phyloP scores from a whole-genome alignment of 257 asterid species.

The Voacanga thouarsii region DNA sequence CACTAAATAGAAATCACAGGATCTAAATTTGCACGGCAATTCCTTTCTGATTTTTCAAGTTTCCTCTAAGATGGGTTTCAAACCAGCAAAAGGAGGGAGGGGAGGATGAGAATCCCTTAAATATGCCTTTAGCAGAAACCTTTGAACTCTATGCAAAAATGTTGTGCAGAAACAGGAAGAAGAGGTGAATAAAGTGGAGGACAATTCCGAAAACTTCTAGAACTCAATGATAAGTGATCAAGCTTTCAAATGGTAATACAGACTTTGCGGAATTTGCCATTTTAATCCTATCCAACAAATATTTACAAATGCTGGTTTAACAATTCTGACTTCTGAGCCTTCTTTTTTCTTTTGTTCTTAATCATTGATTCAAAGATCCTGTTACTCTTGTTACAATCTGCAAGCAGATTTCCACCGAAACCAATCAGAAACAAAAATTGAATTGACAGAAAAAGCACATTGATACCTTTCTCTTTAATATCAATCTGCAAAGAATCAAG shows the following conservation, averaged over 20 bases:
- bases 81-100: neutral
- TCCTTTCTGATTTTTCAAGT: neutral
- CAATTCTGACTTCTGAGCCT: neutral
- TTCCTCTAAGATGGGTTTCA: neutral
- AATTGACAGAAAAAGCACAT: conserved; percentile 8
- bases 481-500: conserved; percentile 90
- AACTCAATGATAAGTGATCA: neutral
- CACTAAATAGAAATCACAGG: neutral
- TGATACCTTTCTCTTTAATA: conserved; percentile 81
- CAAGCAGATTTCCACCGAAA: neutral
- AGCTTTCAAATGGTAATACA: neutral
- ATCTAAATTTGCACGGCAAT: neutral
- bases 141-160: neutral
- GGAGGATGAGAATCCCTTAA: too few species aligned
- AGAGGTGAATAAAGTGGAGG: neutral
- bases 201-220: neutral
- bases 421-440: conserved; percentile 14
- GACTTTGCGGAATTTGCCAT: neutral
- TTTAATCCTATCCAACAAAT: neutral
- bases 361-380: neutral
- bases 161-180: neutral
- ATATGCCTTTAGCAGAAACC: neutral
- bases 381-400: neutral
- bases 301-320: neutral
- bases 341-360: neutral